Evolutionary conservation across 164 flowering plant species (phyloP), one percentile per base, ranked within the genome.

Genomic region (Amborella trichopoda): DNA sequence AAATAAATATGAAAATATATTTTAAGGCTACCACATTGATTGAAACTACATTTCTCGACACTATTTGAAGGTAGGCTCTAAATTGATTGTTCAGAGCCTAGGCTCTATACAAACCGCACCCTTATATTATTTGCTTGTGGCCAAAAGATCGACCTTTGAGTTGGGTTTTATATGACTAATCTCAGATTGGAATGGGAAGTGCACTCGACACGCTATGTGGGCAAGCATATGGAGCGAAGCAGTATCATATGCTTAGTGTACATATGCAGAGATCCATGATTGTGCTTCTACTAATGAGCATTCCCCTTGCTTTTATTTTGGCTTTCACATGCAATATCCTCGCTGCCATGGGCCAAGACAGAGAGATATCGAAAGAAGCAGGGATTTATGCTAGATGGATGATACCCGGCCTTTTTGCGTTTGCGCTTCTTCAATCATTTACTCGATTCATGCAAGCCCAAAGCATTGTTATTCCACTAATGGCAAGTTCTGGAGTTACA

Each of bases 191-290:
- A 26, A 54, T 64, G 64, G 48, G 59, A 20, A 64, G 64, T 41
- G 64, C 60, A 45, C 46, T 64, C 38, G 68, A 64, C 25, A 64
- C 68, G 24, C 41, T 64, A 10, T 64, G 68, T 38, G 68, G 68
- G 4, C 68, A 64, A 28, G 43, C 67, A 8, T 63, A 57, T 39
- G 62, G 62, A 52, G 67, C 62, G 28, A 63, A 63, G 48, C 68
- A 64, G 46, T 41, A 64, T 26, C 64, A 64, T 43, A 54, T 64
- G 68, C 64, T 64, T 2, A 63, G 68, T 18, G 42, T 64, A 16
- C 64, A 64, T 40, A 40, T 46, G 56, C 63, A 63, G 56, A 49
- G 68, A 20, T 62, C 68, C 23, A 58, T 63, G 63, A n/a, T 58
- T 19, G 49, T 63, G 6, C 52, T 53, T 3, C 6, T 40, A 24